phyloP scores from a whole-genome alignment of 352 stramenopile species.

The Globisporangium spinosum region DNA sequence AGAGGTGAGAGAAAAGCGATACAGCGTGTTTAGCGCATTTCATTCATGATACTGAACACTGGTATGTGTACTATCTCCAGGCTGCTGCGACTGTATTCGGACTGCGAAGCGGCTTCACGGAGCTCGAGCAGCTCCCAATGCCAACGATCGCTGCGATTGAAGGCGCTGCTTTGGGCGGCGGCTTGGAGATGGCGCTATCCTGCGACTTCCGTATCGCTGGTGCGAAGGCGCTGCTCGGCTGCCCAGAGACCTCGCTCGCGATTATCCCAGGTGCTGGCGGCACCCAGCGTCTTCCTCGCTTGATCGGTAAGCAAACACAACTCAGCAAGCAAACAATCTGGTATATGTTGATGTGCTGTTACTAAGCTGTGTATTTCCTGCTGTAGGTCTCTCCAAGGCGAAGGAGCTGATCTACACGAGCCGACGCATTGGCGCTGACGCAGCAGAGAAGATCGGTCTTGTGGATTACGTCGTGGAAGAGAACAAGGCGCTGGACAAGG shows the following conservation, averaged over 20 bases:
- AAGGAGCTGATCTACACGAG: slow-evolving; percentile 95
- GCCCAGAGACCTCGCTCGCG: slow-evolving; percentile 90
- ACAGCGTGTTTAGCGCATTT: neutral
- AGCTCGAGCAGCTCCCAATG: slow-evolving; percentile 88
- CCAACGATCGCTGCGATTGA: slow-evolving; percentile 92
- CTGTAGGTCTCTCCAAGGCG: slow-evolving; percentile 73
- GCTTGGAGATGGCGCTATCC: slow-evolving; percentile 89
- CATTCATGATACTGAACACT: neutral
- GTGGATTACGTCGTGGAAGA: slow-evolving; percentile 86
- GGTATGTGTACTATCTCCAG: slow-evolving; percentile 22
- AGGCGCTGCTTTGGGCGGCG: slow-evolving; percentile 87
- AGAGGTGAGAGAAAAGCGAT: slow-evolving; percentile 44
- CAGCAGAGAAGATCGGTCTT: slow-evolving; percentile 83
- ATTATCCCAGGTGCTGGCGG: slow-evolving; percentile 93
- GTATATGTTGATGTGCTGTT: neutral
- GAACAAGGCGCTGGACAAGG: slow-evolving; percentile 62
- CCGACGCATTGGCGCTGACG: slow-evolving; percentile 66
- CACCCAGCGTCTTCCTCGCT: slow-evolving; percentile 89
- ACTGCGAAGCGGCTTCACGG: slow-evolving; percentile 78
- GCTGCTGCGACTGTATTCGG: slow-evolving; percentile 63
- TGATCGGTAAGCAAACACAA: slow-evolving; percentile 61
- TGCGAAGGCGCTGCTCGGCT: slow-evolving; percentile 80
- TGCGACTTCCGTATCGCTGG: slow-evolving; percentile 91
- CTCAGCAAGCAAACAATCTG: neutral
- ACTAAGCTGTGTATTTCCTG: neutral